Conservation (phyloP, 2,329 filamentous ascomycete species). For the Periglandula ipomoeae region DNA sequence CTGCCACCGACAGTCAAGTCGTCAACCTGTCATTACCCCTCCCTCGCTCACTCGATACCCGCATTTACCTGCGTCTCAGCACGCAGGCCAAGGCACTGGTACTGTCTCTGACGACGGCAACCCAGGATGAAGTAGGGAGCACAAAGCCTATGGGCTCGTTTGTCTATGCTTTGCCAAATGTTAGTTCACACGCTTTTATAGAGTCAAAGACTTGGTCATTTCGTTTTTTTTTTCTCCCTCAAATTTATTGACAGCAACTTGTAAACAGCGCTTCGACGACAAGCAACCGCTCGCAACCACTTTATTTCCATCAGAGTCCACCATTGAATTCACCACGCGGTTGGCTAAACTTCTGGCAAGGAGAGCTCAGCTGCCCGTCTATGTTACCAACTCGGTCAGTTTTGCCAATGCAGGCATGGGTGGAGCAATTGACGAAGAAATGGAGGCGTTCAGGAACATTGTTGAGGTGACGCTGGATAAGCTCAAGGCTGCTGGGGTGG, state of each 20-base stretch:
- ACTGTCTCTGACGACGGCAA: slow-evolving; percentile 52
- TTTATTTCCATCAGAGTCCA: slow-evolving; percentile 66
- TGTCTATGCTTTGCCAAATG: slow-evolving; percentile 88
- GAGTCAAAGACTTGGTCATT: slow-evolving; percentile 29
- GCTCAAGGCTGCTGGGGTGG: slow-evolving; percentile 15
- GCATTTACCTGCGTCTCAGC: slow-evolving; percentile 51
- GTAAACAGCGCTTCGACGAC: slow-evolving; percentile 38
- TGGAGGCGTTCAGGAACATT: slow-evolving; percentile 73
- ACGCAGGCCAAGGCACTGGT: slow-evolving; percentile 48
- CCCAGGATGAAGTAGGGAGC: slow-evolving; percentile 40
- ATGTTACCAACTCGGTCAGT: slow-evolving; percentile 81
- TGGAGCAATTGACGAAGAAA: slow-evolving; percentile 83
- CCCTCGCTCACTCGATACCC: slow-evolving; percentile 50
- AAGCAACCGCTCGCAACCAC: slow-evolving; percentile 65
- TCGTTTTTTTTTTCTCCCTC: neutral
- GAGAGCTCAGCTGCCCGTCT: slow-evolving; percentile 65
- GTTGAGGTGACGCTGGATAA: slow-evolving; percentile 51
- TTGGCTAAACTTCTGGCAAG: slow-evolving; percentile 77
- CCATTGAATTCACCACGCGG: slow-evolving; percentile 78
- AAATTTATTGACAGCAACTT: slow-evolving; percentile 1
- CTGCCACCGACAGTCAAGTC: neutral
- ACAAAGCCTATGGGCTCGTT: slow-evolving; percentile 69
- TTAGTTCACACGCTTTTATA: slow-evolving; percentile 27
- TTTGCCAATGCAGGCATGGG: slow-evolving; percentile 66
- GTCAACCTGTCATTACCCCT: slow-evolving; percentile 46